These are phyloP conservation scores for Penicillium polonicum DNA, from an alignment of 2,329 filamentous ascomycete species.

Conservation along the genomic window DNA sequence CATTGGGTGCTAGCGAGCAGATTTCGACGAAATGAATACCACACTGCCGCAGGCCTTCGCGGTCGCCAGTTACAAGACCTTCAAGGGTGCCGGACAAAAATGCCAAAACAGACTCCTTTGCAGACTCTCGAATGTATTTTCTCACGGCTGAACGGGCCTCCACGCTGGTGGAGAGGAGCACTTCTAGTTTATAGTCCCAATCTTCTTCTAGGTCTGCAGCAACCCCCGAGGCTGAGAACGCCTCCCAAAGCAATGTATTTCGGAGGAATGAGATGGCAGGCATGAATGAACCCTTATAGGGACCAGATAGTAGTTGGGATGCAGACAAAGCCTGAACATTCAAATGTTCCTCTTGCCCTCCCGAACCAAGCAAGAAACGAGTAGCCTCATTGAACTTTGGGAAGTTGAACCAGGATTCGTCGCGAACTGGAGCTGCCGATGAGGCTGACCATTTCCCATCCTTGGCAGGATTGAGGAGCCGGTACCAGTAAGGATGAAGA, in stretches of 20 bases:
- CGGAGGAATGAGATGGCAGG: constrained; percentile 69
- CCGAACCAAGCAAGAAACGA: constrained; percentile 32
- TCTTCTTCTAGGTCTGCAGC: constrained; percentile 66
- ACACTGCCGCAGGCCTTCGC: constrained; percentile 46
- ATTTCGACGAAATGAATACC: constrained; percentile 55
- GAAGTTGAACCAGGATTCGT: constrained; percentile 42
- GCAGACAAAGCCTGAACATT: constrained; percentile 41
- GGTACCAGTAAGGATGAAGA: constrained; percentile 74
- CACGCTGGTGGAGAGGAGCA: constrained; percentile 68
- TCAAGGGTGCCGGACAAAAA: constrained; percentile 49
- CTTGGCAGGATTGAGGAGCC: constrained; percentile 57
- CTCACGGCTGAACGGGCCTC: constrained; percentile 58
- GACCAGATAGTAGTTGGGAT: constrained; percentile 27
- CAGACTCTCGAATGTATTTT: constrained; percentile 33
- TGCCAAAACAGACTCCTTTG: constrained; percentile 40
- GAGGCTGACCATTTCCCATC: constrained; percentile 40
- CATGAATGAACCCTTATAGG: constrained; percentile 57
- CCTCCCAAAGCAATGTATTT: constrained; percentile 59
- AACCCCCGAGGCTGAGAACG: constrained; percentile 48
- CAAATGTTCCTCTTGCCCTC: constrained; percentile 16
- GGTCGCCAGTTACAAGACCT: constrained; percentile 42
- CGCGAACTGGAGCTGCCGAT: constrained; percentile 56
- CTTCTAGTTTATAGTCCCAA: constrained; percentile 79
- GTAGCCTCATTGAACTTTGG: constrained; percentile 40
- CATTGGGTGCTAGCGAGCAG: constrained; percentile 55